Evolutionary conservation across 1,139 yeast genomes (phyloP), one percentile per base, ranked within the genome.

Genomic region (Scheffersomyces illinoinensis): DNA sequence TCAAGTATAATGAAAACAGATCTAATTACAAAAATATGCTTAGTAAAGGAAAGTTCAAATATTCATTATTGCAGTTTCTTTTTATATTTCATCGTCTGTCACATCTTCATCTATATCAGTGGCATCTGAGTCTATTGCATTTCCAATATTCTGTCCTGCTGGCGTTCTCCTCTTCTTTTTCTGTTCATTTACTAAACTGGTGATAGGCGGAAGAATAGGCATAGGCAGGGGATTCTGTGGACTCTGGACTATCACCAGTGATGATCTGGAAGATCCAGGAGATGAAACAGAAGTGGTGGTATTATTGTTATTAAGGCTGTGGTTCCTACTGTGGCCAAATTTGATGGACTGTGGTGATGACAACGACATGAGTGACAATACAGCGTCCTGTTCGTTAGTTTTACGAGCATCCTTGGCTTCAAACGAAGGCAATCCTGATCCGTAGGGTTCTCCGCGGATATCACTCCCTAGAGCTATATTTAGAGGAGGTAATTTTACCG

Each of bases 311-410:
- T 66, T 71, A 55, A 69, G 62, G 59, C 81, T 77, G 24, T 72
- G 78, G 49, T 67, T 71, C 54, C 80, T 61, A 56, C 76, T 71
- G 46, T 73, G 79, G 33, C 68, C 71, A 60, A 74, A 74, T 58
- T 76, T 77, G 47, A 70, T 68, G 4, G 76, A 61, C 62, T 78
- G 82, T 1, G 84, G 83, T 4, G 82, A 77, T 47, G 83, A 74
- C 54, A 80, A 69, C 49, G 83, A 77, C 84, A 80, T 80, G 56
- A 80, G 69, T 19, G 83, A 78, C 55, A 74, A 68, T 14, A 79
- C 81, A 0, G 84, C 84, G 55, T 79, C 84, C 62, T 79, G 81
- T 61, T 79, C 84, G 60, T 69, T 74, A 53, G 55, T 58, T 43
- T 59, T 58, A 18, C 55, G 50, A 43, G 57, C 47, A 6, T 49